These are phyloP conservation scores for Chenopodium formosanum DNA, from an alignment of 148 eudicot species.

Conservation along the genomic window DNA sequence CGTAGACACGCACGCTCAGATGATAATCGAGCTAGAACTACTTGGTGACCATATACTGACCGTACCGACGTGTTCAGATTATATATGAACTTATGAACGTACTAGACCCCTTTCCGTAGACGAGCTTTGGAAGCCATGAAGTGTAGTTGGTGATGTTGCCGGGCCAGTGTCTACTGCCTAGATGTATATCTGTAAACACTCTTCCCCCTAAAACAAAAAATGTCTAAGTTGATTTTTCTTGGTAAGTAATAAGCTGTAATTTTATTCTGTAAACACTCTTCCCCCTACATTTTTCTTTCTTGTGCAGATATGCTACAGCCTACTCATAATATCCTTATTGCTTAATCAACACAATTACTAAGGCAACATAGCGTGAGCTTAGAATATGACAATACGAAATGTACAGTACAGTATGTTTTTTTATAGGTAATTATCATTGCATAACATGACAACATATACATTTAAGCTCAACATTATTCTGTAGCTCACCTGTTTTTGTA, in stretches of 20 bases:
- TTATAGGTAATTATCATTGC: constrained; percentile 3
- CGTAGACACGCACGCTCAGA: too few relatives aligned
- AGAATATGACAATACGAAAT: too few relatives aligned
- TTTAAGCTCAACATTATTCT: neutral
- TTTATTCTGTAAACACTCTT: too few relatives aligned
- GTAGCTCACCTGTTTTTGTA: neutral
- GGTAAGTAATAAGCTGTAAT: too few relatives aligned
- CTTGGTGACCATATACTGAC: constrained; percentile 7
- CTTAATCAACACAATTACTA: constrained; percentile 9
- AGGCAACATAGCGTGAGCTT: neutral
- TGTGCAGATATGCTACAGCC: constrained; percentile 15
- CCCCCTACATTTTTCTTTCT: neutral
- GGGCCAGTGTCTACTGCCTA: constrained; percentile 12
- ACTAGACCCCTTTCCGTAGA: constrained; percentile 2
- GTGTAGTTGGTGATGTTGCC: constrained; percentile 23
- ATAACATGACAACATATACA: neutral
- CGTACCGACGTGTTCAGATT: constrained; percentile 16
- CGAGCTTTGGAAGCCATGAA: constrained; percentile 17
- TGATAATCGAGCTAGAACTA: too few relatives aligned
- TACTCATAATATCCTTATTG: constrained; percentile 2
- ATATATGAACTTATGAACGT: neutral
- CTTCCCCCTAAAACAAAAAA: too few relatives aligned
- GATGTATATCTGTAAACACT: too few relatives aligned
- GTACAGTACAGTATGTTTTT: too few relatives aligned
- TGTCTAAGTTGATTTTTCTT: neutral